Conservation (phyloP, 371 early-diverging fungal genomes). For the Actinomortierella wolfii region DNA sequence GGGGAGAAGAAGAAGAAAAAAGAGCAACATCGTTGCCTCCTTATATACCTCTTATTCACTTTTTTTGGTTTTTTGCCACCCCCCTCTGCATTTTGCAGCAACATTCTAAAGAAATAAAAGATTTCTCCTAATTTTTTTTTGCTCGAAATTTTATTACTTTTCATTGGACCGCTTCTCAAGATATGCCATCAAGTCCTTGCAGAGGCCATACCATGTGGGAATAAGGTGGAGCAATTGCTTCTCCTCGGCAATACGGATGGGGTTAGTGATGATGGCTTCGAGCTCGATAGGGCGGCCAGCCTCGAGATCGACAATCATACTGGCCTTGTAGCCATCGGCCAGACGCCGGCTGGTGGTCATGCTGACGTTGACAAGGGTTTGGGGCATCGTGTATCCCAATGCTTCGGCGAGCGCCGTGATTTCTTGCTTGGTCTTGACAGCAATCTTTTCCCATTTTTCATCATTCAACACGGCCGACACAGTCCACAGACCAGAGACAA, state of each 20-base stretch:
- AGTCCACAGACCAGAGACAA: constrained; percentile 66
- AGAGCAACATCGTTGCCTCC: no score
- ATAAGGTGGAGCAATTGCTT: constrained; percentile 31
- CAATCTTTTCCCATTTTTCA: constrained; percentile 53
- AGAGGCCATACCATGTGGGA: constrained; percentile 41
- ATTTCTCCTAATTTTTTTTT: no score
- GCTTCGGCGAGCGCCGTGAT: constrained; percentile 57
- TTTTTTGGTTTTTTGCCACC: no score
- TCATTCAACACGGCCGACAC: constrained; percentile 64
- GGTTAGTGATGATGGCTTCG: constrained; percentile 67
- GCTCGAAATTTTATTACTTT: no score
- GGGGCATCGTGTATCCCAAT: constrained; percentile 53
- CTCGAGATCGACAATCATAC: constrained; percentile 70
- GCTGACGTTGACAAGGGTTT: constrained; percentile 52
- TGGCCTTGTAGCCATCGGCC: constrained; percentile 63
- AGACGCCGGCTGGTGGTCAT: constrained; percentile 53
- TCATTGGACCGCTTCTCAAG: constrained; percentile 5
- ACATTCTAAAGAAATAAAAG: no score
- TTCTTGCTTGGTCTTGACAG: constrained; percentile 64
- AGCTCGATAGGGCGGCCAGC: constrained; percentile 65
- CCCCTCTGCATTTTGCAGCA: no score
- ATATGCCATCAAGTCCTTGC: constrained; percentile 30
- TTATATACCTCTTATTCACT: no score
- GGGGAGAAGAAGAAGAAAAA: no score
- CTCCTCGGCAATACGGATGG: constrained; percentile 61